These are phyloP conservation scores for Komagataella pseudopastoris DNA, from an alignment of 805 yeast genomes.

Conservation along the genomic window DNA sequence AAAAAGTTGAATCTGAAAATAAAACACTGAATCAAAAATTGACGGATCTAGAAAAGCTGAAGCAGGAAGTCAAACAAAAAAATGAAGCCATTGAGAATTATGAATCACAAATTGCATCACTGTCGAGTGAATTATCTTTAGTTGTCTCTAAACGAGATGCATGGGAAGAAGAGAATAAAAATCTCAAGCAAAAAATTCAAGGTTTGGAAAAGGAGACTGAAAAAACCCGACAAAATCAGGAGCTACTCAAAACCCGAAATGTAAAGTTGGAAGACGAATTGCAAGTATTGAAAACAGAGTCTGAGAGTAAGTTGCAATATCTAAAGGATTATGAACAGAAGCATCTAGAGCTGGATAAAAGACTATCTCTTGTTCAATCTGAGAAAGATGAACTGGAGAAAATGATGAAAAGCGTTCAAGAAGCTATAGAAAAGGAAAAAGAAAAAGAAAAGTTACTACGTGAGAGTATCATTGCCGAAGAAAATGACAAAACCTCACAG, in stretches of 20 bases:
- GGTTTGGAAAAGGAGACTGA: background rate
- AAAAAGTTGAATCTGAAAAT: constrained; percentile 1
- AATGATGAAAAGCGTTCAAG: constrained; percentile 8
- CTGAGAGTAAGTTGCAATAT: background rate
- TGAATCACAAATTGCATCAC: background rate
- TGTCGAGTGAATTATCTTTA: background rate
- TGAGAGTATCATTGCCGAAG: constrained; percentile 6
- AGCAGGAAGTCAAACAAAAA: constrained; percentile 1
- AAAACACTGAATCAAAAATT: background rate
- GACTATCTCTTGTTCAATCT: background rate
- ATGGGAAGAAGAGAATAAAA: background rate
- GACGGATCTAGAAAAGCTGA: background rate
- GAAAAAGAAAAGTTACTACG: constrained; percentile 6
- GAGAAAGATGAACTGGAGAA: background rate
- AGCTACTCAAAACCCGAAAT: background rate
- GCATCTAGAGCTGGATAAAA: background rate
- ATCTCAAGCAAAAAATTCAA: background rate
- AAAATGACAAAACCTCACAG: constrained; percentile 6
- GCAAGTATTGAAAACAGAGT: background rate
- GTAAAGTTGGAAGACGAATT: background rate
- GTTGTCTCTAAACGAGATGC: background rate
- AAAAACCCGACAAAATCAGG: background rate
- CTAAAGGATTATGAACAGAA: background rate
- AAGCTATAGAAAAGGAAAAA: constrained; percentile 10
- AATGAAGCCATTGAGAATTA: background rate